phyloP scores from a whole-genome alignment of 106 monocot genomes.

The Xerophyta viscosa region DNA sequence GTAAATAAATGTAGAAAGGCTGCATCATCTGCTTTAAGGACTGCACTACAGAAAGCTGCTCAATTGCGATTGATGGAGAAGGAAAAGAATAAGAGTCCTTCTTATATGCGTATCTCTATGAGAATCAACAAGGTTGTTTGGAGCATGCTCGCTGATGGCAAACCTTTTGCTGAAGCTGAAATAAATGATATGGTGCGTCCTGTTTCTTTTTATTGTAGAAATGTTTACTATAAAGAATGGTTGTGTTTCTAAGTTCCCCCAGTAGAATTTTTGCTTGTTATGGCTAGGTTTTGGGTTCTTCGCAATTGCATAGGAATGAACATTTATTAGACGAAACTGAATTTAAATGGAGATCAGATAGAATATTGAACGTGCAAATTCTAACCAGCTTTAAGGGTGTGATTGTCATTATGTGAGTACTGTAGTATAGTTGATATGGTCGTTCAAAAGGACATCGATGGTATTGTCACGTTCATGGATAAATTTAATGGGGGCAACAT shows the following conservation, averaged over 20 bases:
- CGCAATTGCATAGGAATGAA: too few species aligned
- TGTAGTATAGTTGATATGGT: too few species aligned
- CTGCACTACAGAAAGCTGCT: constrained; percentile 79
- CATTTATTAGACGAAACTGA: too few species aligned
- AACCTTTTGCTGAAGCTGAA: constrained; percentile 95
- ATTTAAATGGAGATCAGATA: too few species aligned
- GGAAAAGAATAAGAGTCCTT: constrained; percentile 99
- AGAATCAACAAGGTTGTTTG: constrained; percentile 84
- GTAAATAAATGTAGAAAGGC: constrained; percentile 52
- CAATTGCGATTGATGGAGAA: constrained; percentile 81
- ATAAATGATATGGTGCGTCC: constrained; percentile 91
- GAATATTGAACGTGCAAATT: too few species aligned
- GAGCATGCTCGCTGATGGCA: constrained; percentile 97
- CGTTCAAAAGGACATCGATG: too few species aligned
- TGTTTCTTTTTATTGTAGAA: not conserved
- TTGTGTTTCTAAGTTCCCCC: not conserved
- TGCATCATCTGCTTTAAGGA: constrained; percentile 57
- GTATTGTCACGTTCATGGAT: too few species aligned
- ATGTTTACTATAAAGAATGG: not conserved
- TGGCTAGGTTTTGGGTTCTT: too few species aligned
- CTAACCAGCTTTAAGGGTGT: too few species aligned
- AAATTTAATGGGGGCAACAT: too few species aligned
- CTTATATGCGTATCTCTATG: constrained; percentile 92
- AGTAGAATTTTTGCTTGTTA: too few species aligned
- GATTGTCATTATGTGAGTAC: too few species aligned